These are phyloP conservation scores for Cyberlindnera samutprakarnensis DNA, from an alignment of 805 yeast genomes.

Conservation along the genomic window DNA sequence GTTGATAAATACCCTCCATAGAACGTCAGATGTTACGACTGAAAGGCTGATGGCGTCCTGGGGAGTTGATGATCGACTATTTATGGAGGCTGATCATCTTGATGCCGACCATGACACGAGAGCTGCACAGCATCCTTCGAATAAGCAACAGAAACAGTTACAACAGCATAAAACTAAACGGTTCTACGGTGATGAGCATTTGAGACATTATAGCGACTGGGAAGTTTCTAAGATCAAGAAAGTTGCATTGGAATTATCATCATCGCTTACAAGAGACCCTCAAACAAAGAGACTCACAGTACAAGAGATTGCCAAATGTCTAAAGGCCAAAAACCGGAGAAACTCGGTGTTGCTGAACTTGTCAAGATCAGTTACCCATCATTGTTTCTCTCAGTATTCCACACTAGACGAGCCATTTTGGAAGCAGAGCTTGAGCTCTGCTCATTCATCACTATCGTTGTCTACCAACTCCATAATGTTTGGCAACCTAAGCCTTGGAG, in stretches of 20 bases:
- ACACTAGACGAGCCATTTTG: constrained; percentile 20
- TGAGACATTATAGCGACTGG: constrained; percentile 14
- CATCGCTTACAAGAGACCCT: constrained; percentile 17
- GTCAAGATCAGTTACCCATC: constrained; percentile 16
- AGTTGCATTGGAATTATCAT: constrained; percentile 18
- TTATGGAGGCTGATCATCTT: constrained; percentile 1
- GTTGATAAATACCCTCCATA: constrained; percentile 15
- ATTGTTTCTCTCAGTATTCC: no score
- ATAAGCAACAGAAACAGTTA: constrained; percentile 1
- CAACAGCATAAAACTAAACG: constrained; percentile 6
- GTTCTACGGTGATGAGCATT: constrained; percentile 22
- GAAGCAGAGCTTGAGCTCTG: constrained; percentile 20
- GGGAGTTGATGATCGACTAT: constrained; percentile 25
- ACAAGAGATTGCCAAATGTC: constrained; percentile 1
- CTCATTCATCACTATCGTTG: constrained; percentile 20
- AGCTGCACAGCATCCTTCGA: constrained; percentile 1
- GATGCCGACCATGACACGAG: not conserved
- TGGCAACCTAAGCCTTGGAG: no score
- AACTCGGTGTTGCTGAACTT: constrained; percentile 15
- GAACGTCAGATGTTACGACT: constrained; percentile 9
- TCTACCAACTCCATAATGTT: constrained; percentile 21
- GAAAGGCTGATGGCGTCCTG: constrained; percentile 22
- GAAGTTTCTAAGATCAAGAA: constrained; percentile 20
- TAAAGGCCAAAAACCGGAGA: constrained; percentile 6
- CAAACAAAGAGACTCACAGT: not conserved